phyloP scores from a whole-genome alignment of 75 land plant species.

The Picea sitchensis region DNA sequence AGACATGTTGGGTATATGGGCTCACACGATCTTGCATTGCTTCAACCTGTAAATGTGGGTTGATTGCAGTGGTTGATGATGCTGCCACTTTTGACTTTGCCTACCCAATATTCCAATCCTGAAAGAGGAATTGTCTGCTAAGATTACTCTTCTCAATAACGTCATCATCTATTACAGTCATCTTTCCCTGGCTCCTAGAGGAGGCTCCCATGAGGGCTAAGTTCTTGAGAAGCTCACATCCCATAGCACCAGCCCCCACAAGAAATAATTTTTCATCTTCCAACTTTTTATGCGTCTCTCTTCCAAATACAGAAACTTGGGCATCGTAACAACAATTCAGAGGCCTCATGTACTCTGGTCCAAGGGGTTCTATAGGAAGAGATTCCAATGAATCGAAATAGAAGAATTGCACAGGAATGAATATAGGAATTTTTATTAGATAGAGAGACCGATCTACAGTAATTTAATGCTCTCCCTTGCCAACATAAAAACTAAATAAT shows the following conservation, averaged over 20 bases:
- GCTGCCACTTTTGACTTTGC: constrained; percentile 87
- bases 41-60: constrained; percentile 58
- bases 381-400: too few species aligned
- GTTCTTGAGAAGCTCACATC: constrained; percentile 90
- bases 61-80: constrained; percentile 67
- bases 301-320: too few species aligned
- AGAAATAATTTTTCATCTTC: too few species aligned
- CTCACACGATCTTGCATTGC: constrained; percentile 77
- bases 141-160: constrained; percentile 93
- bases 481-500: too few species aligned
- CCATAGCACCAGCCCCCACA: too few species aligned
- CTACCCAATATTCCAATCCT: constrained; percentile 90
- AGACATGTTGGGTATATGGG: constrained; percentile 75
- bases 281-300: too few species aligned
- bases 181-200: constrained; percentile 64
- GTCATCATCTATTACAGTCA: constrained; percentile 86
- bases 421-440: too few species aligned
- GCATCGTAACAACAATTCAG: too few species aligned
- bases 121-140: constrained; percentile 83
- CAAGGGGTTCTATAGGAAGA: too few species aligned
- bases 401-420: constrained; percentile 46
- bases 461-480: too few species aligned
- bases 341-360: too few species aligned
- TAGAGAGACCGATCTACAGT: too few species aligned
- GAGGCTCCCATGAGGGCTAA: constrained; percentile 87